Base-by-base conservation (phyloP, 768 basidiomycete species). In the Suillus placidus region DNA sequence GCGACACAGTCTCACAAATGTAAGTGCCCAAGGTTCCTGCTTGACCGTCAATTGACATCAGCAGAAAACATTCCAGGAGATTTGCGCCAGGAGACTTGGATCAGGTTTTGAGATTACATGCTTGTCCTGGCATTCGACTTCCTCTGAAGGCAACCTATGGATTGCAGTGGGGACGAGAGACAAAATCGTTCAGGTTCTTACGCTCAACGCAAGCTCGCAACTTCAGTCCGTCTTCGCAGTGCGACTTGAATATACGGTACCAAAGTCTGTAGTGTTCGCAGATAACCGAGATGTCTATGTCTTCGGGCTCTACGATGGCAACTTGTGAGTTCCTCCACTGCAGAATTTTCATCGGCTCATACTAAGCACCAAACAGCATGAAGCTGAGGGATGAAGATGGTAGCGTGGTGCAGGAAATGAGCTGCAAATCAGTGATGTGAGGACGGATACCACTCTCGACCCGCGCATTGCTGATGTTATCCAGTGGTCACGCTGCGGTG, bases 21-120 rank as follows among this genome's bases (percentile, higher is more conserved):
- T 67, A 55, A 67, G 68, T 62, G 30, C 20, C 23, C 16, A 32
- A 26, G 43, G 10, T 30, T 26, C 20, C 37, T 23, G 3, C 42
- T 37, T 40, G 8, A 51, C 49, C 47, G 20, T 38, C 30, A 18
- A 40, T 18, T 16, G 8, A 35, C 49, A 35, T 34, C 14, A 63
- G 26, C 30, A 67, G 64, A 67, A 51, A 47, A 42, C 51, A 4
- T 69, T 43, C 54, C 68, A 69, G 40, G 58, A 69, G 40, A 65
- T 68, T 8, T 69, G 68, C 7, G 26, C 26, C 20, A 40, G 26
- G 35, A 42, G 64, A 10, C 67, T 69, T 7, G 64, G 68, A 4
- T 52, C 32, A 0, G 63, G 68, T 4, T 61, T 67, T 30, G 61
- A 69, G 49, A 64, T 69, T 26, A 64, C 66, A 20, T 69, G 63